A percentile compares a stretch with the other conserved stretches of the same genome.
Conservation (phyloP, 257 asterid genomes). For the Paulownia fortunei region DNA sequence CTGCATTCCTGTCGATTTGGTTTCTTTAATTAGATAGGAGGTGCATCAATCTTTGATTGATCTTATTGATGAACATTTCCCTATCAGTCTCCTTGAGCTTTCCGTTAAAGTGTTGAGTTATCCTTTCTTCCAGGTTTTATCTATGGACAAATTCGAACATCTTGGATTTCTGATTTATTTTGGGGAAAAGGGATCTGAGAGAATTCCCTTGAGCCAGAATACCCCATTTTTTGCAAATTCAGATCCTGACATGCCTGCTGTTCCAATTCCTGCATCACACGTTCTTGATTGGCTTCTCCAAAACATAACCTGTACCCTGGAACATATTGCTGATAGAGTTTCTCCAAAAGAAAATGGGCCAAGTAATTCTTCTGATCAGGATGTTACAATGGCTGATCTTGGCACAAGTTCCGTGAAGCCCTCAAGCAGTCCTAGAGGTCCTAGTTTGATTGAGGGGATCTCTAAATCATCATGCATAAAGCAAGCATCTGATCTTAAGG, state of each 20-base stretch:
- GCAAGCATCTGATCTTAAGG: conserved; percentile 88
- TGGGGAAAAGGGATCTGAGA: conserved; percentile 83
- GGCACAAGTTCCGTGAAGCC: conserved; percentile 59
- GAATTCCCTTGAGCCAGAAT: conserved; percentile 76
- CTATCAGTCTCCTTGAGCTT: conserved; percentile 19
- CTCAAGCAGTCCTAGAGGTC: conserved; percentile 68
- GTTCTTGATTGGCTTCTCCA: conserved; percentile 92
- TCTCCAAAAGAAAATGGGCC: conserved; percentile 89
- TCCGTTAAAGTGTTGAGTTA: conserved; percentile 21
- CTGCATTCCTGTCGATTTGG: conserved; percentile 10
- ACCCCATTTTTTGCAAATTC: conserved; percentile 96
- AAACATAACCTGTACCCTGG: conserved; percentile 76
- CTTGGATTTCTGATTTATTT: conserved; percentile 79
- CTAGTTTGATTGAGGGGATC: conserved; percentile 86
- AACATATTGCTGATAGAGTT: conserved; percentile 74
- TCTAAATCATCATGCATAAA: conserved; percentile 83
- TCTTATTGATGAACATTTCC: conserved; percentile 1
- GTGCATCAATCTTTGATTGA: conserved; percentile 15
- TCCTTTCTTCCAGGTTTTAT: conserved; percentile 62
- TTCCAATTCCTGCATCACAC: conserved; percentile 86
- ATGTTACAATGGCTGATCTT: conserved; percentile 81
- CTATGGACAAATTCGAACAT: conserved; percentile 84
- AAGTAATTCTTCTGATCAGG: conserved; percentile 70
- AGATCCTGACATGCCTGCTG: conserved; percentile 99
- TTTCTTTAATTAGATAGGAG: conserved; percentile 22